Conservation (phyloP, 306 rosid species). For the Prunus dulcis region DNA sequence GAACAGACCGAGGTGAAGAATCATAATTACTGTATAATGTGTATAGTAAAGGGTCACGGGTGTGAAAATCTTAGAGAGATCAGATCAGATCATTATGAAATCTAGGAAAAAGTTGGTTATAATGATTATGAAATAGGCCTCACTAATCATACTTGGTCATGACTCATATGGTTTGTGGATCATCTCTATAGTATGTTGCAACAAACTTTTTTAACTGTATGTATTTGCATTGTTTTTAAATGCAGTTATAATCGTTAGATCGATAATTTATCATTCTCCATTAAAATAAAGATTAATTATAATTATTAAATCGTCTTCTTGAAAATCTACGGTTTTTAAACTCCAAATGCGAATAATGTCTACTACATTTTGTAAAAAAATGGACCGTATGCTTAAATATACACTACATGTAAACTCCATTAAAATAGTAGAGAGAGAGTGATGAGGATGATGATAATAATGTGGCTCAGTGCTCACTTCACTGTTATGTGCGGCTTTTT, state of each 20-base stretch:
- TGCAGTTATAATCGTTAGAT: not conserved
- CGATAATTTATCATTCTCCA: not conserved
- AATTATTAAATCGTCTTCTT: too few relatives aligned
- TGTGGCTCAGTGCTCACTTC: not conserved
- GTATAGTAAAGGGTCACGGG: not conserved
- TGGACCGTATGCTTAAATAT: too few relatives aligned
- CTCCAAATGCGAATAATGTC: too few relatives aligned
- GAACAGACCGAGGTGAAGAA: not conserved
- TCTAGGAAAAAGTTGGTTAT: not conserved
- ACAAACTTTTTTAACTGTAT: too few relatives aligned
- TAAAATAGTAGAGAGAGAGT: not conserved
- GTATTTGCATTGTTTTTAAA: too few relatives aligned
- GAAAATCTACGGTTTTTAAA: too few relatives aligned
- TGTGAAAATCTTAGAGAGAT: not conserved
- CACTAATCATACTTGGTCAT: not conserved
- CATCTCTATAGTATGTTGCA: not conserved
- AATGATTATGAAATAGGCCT: not conserved
- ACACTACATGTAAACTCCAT: not conserved
- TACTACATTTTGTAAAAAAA: too few relatives aligned
- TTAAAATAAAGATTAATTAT: too few relatives aligned
- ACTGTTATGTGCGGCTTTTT: not conserved
- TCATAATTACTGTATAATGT: not conserved
- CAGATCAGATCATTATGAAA: slow-evolving; percentile 1
- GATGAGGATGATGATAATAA: not conserved
- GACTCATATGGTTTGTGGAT: not conserved